Conservation (phyloP, 352 stramenopile genomes). For the Globisporangium solare region DNA sequence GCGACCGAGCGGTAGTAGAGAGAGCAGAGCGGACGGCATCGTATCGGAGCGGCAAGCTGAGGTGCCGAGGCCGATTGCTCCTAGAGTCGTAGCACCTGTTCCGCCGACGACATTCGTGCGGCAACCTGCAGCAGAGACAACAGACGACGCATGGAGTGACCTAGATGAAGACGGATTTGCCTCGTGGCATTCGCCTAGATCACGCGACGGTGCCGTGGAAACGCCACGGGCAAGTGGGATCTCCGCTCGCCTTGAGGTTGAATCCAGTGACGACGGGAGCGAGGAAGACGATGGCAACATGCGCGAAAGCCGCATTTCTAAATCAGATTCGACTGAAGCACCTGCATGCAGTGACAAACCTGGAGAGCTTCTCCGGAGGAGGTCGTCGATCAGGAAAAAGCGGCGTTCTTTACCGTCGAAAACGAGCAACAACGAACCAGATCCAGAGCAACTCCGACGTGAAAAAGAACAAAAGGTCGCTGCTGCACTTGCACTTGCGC, state of each 20-base stretch:
- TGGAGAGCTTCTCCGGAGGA: not conserved
- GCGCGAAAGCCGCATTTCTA: not conserved
- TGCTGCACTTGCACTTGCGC: slow-evolving; percentile 24
- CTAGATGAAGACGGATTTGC: slow-evolving; percentile 5
- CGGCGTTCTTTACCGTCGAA: not conserved
- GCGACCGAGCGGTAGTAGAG: not conserved
- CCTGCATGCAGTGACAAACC: not conserved
- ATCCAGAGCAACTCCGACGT: slow-evolving; percentile 13
- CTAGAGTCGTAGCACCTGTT: not conserved
- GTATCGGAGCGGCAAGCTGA: no score
- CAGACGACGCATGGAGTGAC: slow-evolving; percentile 6
- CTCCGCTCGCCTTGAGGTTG: not conserved
- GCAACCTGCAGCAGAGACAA: no score
- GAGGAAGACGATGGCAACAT: not conserved
- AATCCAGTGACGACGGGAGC: slow-evolving; percentile 2
- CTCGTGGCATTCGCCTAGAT: slow-evolving; percentile 11
- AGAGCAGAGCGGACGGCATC: not conserved
- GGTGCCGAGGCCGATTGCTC: not conserved
- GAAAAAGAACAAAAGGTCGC: slow-evolving; percentile 31
- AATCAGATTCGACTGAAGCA: not conserved
- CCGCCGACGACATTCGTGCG: not conserved
- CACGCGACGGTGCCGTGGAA: not conserved
- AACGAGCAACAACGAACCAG: not conserved
- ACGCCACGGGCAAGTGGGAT: not conserved
- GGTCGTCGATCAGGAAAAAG: slow-evolving; percentile 8